phyloP scores from a whole-genome alignment of 345 rosid species.

The Pseudoturritis turrita region DNA sequence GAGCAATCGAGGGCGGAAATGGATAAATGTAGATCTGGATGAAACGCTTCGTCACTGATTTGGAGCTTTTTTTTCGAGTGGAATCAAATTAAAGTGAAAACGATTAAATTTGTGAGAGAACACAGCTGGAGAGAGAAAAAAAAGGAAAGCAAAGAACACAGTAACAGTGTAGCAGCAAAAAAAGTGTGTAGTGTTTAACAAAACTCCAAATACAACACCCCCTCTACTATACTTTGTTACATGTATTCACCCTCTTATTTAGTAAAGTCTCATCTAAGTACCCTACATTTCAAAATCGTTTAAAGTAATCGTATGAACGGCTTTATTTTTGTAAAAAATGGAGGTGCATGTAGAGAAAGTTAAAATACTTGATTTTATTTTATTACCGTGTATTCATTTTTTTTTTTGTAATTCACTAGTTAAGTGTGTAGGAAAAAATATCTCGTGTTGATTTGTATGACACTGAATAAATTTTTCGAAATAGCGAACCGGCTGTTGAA shows the following conservation, averaged over 20 bases:
- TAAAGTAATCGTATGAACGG: background rate
- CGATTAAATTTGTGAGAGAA: constrained; percentile 15
- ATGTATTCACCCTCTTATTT: background rate
- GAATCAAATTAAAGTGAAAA: constrained; percentile 7
- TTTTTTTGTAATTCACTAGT: too few species aligned
- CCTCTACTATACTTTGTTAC: background rate
- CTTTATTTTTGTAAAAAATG: too few species aligned
- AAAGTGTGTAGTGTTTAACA: background rate
- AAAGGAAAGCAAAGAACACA: background rate
- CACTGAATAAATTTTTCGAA: too few species aligned
- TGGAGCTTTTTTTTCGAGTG: background rate
- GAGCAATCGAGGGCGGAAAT: background rate
- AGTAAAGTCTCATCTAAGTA: background rate
- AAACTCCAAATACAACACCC: background rate
- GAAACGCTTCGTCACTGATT: constrained; percentile 3
- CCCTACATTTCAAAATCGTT: background rate
- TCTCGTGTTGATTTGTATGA: too few species aligned
- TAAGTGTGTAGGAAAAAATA: too few species aligned
- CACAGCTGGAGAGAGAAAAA: constrained; percentile 19
- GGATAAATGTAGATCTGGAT: constrained; percentile 20
- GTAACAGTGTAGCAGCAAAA: constrained; percentile 7
- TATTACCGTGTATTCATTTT: too few species aligned
- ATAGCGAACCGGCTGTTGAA: too few species aligned
- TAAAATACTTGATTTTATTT: too few species aligned
- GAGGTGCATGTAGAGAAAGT: too few species aligned